These are phyloP conservation scores for Blepharisma stoltei DNA, from an alignment of 73 alveolate genomes.

Conservation along the genomic window DNA sequence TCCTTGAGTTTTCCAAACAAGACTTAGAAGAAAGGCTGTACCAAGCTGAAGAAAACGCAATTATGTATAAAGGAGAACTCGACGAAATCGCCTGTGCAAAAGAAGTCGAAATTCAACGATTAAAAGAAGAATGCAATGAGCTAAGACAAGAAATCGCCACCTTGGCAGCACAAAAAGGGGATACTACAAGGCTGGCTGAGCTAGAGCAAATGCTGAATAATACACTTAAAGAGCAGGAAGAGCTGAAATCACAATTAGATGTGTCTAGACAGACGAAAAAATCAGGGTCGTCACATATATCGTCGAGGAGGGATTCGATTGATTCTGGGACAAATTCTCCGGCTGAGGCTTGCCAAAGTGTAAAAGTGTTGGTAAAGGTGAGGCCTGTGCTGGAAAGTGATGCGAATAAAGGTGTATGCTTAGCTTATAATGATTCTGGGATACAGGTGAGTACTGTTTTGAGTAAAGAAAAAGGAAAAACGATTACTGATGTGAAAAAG, in stretches of 20 bases:
- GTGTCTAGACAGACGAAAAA: too few species aligned
- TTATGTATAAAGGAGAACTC: constrained; percentile 30
- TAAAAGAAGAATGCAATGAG: constrained; percentile 20
- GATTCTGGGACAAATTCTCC: too few species aligned
- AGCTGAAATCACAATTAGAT: not conserved
- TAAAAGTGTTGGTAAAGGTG: constrained; percentile 7
- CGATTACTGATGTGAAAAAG: not conserved
- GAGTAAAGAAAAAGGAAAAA: not conserved
- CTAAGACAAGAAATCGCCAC: constrained; percentile 1
- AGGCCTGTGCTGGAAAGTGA: constrained; percentile 10
- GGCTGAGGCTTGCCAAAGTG: not conserved
- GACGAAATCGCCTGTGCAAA: constrained; percentile 19
- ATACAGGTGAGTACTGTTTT: not conserved
- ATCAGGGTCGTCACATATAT: too few species aligned
- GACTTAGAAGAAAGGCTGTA: constrained; percentile 21
- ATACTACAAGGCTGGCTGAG: not conserved
- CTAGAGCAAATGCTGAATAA: not conserved
- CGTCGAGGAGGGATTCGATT: too few species aligned
- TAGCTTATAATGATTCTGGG: constrained; percentile 8
- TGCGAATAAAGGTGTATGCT: not conserved
- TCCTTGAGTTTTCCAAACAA: constrained; percentile 16
- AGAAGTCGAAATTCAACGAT: constrained; percentile 27
- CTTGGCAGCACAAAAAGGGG: not conserved
- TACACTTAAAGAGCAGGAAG: constrained; percentile 15
- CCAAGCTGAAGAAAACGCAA: constrained; percentile 33